Evolutionary conservation across 176 grass and related monocot species (phyloP).

Genomic region (Aegilops speltoides): DNA sequence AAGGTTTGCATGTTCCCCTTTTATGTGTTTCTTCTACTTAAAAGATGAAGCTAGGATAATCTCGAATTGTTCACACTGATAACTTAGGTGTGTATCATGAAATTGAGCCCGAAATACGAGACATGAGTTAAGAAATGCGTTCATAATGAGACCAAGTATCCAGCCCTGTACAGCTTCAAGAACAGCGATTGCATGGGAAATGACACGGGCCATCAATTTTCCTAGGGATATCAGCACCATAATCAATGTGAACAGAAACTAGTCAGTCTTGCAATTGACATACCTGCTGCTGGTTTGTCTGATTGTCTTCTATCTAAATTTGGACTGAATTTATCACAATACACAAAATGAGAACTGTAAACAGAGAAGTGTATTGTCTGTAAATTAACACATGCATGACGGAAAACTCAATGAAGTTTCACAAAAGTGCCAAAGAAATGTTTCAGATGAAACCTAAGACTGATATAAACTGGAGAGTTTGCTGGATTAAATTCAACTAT

Average conservation of each 20-base stretch:
- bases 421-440: neutral
- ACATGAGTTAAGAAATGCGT: neutral
- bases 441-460: neutral
- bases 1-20: neutral
- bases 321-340: no score
- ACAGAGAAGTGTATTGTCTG: neutral
- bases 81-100: neutral
- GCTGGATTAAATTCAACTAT: no score
- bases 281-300: conserved; percentile 42
- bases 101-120: neutral
- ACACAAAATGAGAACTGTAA: conserved; percentile 23
- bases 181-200: neutral
- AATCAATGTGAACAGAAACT: neutral
- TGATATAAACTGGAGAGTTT: neutral
- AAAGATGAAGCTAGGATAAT: neutral
- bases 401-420: neutral
- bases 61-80: neutral
- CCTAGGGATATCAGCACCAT: neutral
- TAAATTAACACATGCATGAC: neutral
- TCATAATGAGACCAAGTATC: neutral
- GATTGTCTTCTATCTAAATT: no score
- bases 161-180: neutral
- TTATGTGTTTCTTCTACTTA: neutral
- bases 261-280: neutral
- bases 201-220: neutral